phyloP scores from a whole-genome alignment of 768 basidiomycete genomes.

The Tylopilus rubrobrunneus region DNA sequence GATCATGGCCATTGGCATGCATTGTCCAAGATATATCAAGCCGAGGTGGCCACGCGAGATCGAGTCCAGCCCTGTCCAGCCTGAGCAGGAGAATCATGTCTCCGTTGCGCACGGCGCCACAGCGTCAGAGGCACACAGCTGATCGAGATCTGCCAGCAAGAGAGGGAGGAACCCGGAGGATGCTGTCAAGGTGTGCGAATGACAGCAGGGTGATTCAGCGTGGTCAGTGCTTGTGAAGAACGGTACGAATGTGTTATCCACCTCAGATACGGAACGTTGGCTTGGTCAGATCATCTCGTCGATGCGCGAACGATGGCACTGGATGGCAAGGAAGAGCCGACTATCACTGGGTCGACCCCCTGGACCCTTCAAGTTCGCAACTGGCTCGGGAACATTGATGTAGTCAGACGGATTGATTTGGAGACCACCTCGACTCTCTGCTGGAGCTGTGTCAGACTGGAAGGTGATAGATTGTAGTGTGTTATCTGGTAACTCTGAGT shows the following conservation, averaged over 20 bases:
- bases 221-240: neutral
- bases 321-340: no score
- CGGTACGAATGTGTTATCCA: neutral
- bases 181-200: neutral
- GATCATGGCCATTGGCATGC: neutral
- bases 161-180: no score
- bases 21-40: neutral
- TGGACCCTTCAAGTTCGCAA: no score
- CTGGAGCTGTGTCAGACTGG: no score
- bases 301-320: no score
- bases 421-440: no score
- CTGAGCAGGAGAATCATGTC: neutral
- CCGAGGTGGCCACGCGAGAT: neutral
- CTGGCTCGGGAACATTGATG: no score
- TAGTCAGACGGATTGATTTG: no score
- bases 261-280: neutral
- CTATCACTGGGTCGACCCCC: no score
- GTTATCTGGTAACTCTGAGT: no score
- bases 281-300: no score
- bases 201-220: slow-evolving; percentile 1
- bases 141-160: slow-evolving; percentile 7
- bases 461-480: no score
- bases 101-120: slow-evolving; percentile 13
- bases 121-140: slow-evolving; percentile 9
- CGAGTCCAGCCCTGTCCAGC: neutral